Conservation (phyloP, 2,329 filamentous ascomycete species). For the Hymenoscyphus occultus region DNA sequence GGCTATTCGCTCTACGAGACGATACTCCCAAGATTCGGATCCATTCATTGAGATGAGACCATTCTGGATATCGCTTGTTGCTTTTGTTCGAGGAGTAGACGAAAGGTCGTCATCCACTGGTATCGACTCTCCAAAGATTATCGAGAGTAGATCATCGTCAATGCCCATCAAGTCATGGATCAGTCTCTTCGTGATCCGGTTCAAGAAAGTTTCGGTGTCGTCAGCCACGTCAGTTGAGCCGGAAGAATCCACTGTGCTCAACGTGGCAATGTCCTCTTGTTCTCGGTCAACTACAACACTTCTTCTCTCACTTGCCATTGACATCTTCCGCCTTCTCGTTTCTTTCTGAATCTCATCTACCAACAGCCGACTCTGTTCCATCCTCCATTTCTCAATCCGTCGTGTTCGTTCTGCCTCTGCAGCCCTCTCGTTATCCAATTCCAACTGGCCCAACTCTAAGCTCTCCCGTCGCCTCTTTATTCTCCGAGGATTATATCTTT, state of each 20-base stretch:
- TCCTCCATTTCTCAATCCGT: constrained; percentile 86
- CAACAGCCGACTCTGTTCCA: constrained; percentile 84
- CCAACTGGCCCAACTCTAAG: constrained; percentile 49
- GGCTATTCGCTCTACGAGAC: constrained; percentile 79
- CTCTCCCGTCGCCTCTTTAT: constrained; percentile 54
- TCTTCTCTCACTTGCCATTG: constrained; percentile 48
- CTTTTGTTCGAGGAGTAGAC: constrained; percentile 30
- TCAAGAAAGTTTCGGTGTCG: constrained; percentile 68
- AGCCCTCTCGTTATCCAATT: constrained; percentile 51
- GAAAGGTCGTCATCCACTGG: constrained; percentile 45
- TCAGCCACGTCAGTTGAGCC: constrained; percentile 37
- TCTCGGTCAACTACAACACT: constrained; percentile 32
- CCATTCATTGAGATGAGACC: constrained; percentile 16
- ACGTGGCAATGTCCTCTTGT: constrained; percentile 34
- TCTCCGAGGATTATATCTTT: constrained; percentile 74
- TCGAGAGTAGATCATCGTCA: constrained; percentile 77
- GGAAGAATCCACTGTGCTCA: constrained; percentile 29
- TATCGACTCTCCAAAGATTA: constrained; percentile 81
- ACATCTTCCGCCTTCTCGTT: constrained; percentile 67
- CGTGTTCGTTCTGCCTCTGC: constrained; percentile 72
- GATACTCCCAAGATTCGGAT: constrained; percentile 66
- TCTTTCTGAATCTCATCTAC: constrained; percentile 87
- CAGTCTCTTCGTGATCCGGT: constrained; percentile 77
- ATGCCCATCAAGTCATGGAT: constrained; percentile 89
- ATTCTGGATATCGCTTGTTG: constrained; percentile 14